Base-by-base conservation (phyloP, 805 yeast genomes). In the Isabelozyma heimii region DNA sequence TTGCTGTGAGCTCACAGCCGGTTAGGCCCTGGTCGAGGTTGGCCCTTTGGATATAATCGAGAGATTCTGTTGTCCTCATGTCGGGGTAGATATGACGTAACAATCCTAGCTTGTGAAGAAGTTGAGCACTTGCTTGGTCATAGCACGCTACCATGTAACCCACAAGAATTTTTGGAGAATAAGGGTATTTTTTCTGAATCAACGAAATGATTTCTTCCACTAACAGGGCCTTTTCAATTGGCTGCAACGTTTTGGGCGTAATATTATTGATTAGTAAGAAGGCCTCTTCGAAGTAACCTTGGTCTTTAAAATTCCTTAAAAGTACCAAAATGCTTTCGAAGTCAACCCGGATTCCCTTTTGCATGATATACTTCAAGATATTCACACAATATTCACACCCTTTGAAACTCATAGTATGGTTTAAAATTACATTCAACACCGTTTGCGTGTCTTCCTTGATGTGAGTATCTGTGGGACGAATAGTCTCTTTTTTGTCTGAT, bases 131-230 rank as follows among this genome's bases (percentile, higher is more conserved):
- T 44, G 7, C 51, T 38, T 1, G 54, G 12, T 50, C 49, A 47
- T 65, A 71, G 15, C 70, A 49, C 1, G 72, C 57, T 0, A 65
- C 62, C 30, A 64, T 61, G 54, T 73, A 73, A 2, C 76, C 77
- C 5, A 69, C 55, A 4, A 71, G 53, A 4, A 71, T 60, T 35
- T 69, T 64, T 1, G 76, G 76, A 5, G 68, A 60, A 7, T 49
- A 47, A 0, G 66, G 57, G 47, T 60, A 73, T 48, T 65, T 65
- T 9, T 51, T 52, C 13, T 59, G 54, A 35, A 72, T 70, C 14
- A 72, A 53, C 7, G 55, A 49, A 47, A 73, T 56, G 9, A 73
- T 62, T 44, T 73, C 74, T 3, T 58, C 52, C 4, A 60, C 65
- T 27, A 72, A 52, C 15, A 49, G 37, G 1, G 17, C 17, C 37